A percentile compares a stretch with the other conserved stretches of the same genome.
Evolutionary conservation across 495 filamentous ascomycete species (phyloP).

Genomic region (Penicillium roqueforti): DNA sequence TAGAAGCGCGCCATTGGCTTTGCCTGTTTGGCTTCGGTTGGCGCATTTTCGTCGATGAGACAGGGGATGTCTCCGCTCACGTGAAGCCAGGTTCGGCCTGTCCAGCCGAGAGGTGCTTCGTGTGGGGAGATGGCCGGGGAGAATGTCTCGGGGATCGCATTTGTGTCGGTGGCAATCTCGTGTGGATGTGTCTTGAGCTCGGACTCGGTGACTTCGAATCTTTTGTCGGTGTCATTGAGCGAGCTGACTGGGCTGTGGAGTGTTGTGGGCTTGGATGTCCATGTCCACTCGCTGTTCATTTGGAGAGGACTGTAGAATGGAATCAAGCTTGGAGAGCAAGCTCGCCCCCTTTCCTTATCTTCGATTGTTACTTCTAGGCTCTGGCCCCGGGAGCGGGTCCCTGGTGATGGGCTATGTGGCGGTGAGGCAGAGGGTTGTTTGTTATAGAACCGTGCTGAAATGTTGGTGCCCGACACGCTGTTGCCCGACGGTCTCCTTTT

Average conservation of each 20-base stretch:
- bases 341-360: conserved; percentile 6
- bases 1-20: background rate
- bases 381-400: conserved; percentile 9
- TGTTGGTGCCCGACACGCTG: conserved; percentile 5
- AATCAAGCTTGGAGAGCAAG: conserved; percentile 13
- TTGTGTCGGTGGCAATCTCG: background rate
- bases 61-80: conserved; percentile 12
- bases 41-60: background rate
- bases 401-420: background rate
- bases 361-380: conserved; percentile 12
- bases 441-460: conserved; percentile 21
- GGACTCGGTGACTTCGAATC: background rate
- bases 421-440: conserved; percentile 10
- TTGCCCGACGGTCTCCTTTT: background rate
- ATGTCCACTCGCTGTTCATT: conserved; percentile 4
- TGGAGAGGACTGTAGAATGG: conserved; percentile 26
- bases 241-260: conserved; percentile 1
- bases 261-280: background rate
- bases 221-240: background rate
- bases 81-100: conserved; percentile 16
- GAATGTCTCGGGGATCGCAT: background rate
- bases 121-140: conserved; percentile 2
- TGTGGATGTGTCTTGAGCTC: background rate
- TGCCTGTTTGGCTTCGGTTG: background rate
- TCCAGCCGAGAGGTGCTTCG: conserved; percentile 7